Base-by-base conservation (phyloP, 768 basidiomycete species). In the Tricholoma sp. region DNA sequence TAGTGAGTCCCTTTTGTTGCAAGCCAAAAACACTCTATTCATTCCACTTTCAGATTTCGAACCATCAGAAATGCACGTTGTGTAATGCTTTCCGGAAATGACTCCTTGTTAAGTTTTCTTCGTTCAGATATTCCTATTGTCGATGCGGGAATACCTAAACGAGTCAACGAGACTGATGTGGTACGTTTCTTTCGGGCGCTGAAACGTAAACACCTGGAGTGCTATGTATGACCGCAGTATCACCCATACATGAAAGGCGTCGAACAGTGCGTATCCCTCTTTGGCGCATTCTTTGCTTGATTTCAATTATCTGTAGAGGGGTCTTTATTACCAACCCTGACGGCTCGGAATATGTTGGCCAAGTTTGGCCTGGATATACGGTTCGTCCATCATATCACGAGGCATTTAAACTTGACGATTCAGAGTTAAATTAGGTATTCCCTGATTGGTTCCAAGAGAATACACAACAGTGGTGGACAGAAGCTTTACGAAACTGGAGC, bases 311-410 rank as follows among this genome's bases (percentile, higher is more conserved):
- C 32, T 41, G 19, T 58, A 87, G 86, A n/a, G 79, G 82, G 50
- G 79, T 83, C 0, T 91, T 85, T 68, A 80, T 92, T 52, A 89
- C 83, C 62, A 90, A 91, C 66, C 85, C 84, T 0, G 85, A 91
- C 63, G 84, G 83, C 0, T 79, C 83, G 35, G 79, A 85, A 63
- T 91, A 87, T 67, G 66, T 89, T 1, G 90, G 90, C 10, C 78
- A 84, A 64, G 88, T 89, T 8, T 91, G 86, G 88, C 88, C 89
- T 14, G 87, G 89, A 21, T 85, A 82, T 69, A 85, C 86, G 6
- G 86, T 83, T 34, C 16, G 76, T 65, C 18, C 14, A 41, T 50
- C n/a, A 10, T 8, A 31, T 31, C 16, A 50, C 27, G 27, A 18
- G 47, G n/a, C 9, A 9, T 18, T 31, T 11, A 22, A 4, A 18